These are phyloP conservation scores for Canavalia ensiformis DNA, from an alignment of 306 rosid species.

Conservation along the genomic window DNA sequence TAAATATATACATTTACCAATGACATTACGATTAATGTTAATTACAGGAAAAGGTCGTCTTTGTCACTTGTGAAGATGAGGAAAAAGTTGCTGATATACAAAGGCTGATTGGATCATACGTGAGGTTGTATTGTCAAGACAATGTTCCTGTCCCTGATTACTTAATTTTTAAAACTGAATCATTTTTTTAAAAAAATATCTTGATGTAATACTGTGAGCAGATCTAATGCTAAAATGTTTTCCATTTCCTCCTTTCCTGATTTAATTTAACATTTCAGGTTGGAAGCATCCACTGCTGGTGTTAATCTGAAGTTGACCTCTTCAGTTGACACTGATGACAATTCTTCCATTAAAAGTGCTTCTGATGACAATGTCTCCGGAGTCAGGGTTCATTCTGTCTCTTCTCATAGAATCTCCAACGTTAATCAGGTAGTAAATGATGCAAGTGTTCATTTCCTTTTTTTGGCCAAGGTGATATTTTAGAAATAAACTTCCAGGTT, in stretches of 20 bases:
- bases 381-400: slow-evolving; percentile 58
- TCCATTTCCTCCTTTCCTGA: slow-evolving; percentile 27
- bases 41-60: slow-evolving; percentile 90
- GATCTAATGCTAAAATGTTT: slow-evolving; percentile 41
- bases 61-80: slow-evolving; percentile 94
- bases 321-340: slow-evolving; percentile 50
- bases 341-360: slow-evolving; percentile 53
- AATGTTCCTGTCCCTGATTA: slow-evolving; percentile 31
- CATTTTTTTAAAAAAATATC: slow-evolving; percentile 38
- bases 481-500: slow-evolving; percentile 24
- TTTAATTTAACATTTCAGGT: slow-evolving; percentile 60
- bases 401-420: slow-evolving; percentile 61
- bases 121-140: slow-evolving; percentile 65
- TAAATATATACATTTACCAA: slow-evolving; percentile 29
- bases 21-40: slow-evolving; percentile 41
- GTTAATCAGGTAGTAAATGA: slow-evolving; percentile 61
- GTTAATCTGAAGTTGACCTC: slow-evolving; percentile 68
- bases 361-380: slow-evolving; percentile 49
- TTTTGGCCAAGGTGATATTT: slow-evolving; percentile 23
- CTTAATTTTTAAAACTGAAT: slow-evolving; percentile 31
- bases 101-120: slow-evolving; percentile 65
- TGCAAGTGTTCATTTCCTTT: slow-evolving; percentile 35
- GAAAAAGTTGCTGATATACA: slow-evolving; percentile 69
- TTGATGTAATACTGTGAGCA: slow-evolving; percentile 39
- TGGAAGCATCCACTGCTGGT: slow-evolving; percentile 81